Base-by-base conservation (phyloP, 139 green algal species). In the Picochlorum costavermella region DNA sequence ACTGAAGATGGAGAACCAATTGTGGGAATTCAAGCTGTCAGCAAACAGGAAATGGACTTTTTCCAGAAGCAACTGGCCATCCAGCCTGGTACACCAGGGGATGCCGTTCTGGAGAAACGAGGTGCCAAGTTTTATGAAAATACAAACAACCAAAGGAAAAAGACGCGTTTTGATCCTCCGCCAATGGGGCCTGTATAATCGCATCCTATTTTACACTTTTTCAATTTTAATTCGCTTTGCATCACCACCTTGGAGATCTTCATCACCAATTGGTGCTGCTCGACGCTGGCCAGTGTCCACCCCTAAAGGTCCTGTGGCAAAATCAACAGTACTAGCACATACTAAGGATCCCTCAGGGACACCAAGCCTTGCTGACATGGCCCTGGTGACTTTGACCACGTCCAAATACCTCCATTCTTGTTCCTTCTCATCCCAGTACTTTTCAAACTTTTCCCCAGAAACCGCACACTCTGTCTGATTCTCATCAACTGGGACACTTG, bases 401-500 rank as follows among this genome's bases (percentile, higher is more conserved):
- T 68, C 79, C 3, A 63, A 43, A 64, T 89, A 88, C 61, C 81
- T 73, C 82, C 82, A 88, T 75, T 90, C 75, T 51, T 90, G 75
- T 31, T 64, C 45, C 17, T 63, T 64, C 20, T 82, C 69, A 55
- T 85, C 76, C 65, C 82, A 88, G 55, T 90, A 86, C n/a, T 79
- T 71, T 50, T 88, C 78, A 63, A 88, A 88, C 14, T 60, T 60
- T 51, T 88, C 82, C n/a, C 75, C 82, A 1, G 76, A 87, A 45
- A 88, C 40, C 4, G 78, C 79, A 33, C 82, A 88, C 3, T 63
- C 37, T 20, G 74, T 73, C 64, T 84, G 77, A 4, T 16, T 10
- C 40, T 83, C 75, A 40, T 84, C 77, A 17, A 65, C 77, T 1
- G 75, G 69, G 31, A 78, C 75, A 50, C 46, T 53, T 23, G n/a